Percentiles rank a stretch among this genome's conserved stretches.
These are phyloP conservation scores for Chlorella sp. DNA, from an alignment of 139 green algal genomes.

Conservation along the genomic window DNA sequence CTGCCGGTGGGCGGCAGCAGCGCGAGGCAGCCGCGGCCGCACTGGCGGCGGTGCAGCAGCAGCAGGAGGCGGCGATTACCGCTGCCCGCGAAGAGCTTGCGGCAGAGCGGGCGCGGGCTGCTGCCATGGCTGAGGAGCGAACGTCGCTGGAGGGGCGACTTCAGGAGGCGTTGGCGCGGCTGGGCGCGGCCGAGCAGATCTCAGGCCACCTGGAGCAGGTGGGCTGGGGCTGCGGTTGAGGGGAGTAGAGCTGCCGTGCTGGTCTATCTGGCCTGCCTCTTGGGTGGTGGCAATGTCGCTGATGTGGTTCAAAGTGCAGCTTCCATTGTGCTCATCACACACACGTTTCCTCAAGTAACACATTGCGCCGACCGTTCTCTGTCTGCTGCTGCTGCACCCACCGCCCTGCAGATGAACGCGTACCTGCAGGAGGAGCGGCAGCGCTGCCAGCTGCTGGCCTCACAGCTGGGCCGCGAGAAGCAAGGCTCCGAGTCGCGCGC, in stretches of 20 bases:
- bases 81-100: slow-evolving; percentile 8
- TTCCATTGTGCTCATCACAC: no score
- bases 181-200: slow-evolving; percentile 31
- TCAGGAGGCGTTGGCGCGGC: slow-evolving; percentile 6
- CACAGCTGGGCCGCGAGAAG: slow-evolving; percentile 5
- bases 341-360: no score
- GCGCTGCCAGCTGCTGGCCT: slow-evolving; percentile 21
- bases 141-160: slow-evolving; percentile 15
- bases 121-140: neutral
- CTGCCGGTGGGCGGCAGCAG: neutral
- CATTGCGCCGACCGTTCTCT: no score
- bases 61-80: slow-evolving; percentile 5
- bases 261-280: no score
- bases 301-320: no score
- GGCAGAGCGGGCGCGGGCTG: neutral
- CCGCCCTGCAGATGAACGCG: slow-evolving; percentile 18
- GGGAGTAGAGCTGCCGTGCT: neutral
- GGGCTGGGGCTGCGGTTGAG: neutral
- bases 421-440: slow-evolving; percentile 32
- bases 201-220: slow-evolving; percentile 25
- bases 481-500: neutral
- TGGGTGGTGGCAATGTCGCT: no score
- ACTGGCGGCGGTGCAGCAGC: slow-evolving; percentile 11
- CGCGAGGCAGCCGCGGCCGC: neutral
- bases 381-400: neutral